Percentiles rank a stretch among this genome's conserved stretches.
Evolutionary conservation across 2,329 filamentous ascomycete genomes (phyloP).

Genomic region (Fusarium anthophilum): DNA sequence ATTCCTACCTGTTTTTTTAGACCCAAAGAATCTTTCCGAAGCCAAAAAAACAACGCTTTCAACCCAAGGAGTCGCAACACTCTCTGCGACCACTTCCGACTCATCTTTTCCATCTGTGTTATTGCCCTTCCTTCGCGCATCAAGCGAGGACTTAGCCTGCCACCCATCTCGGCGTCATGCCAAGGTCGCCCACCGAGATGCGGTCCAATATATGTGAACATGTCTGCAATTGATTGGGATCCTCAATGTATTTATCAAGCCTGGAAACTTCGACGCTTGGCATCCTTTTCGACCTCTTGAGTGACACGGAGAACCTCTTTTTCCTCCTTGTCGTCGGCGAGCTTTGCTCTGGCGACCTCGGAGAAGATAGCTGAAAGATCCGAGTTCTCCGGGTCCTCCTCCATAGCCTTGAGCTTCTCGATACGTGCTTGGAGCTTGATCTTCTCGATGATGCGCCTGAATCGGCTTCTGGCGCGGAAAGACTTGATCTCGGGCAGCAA

Average conservation of each 20-base stretch:
- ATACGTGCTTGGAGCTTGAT: slow-evolving; percentile 97
- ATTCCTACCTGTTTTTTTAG: neutral
- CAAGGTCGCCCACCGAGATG: neutral
- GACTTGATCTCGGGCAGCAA: slow-evolving; percentile 95
- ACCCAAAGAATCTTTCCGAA: neutral
- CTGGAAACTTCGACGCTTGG: slow-evolving; percentile 47
- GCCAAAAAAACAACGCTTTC: slow-evolving; percentile 22
- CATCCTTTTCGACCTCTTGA: slow-evolving; percentile 64
- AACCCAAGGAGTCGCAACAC: slow-evolving; percentile 1
- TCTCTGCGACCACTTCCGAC: neutral
- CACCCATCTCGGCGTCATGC: neutral
- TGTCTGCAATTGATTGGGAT: neutral
- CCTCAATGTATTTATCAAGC: slow-evolving; percentile 1
- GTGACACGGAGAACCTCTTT: slow-evolving; percentile 78
- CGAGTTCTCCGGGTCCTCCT: slow-evolving; percentile 78
- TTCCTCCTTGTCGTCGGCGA: slow-evolving; percentile 79
- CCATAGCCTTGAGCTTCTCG: slow-evolving; percentile 91
- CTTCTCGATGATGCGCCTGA: slow-evolving; percentile 93
- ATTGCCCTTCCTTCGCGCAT: neutral
- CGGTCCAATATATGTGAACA: neutral
- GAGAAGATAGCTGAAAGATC: slow-evolving; percentile 78
- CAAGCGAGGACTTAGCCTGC: neutral
- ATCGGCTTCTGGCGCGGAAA: slow-evolving; percentile 89
- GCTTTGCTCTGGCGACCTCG: slow-evolving; percentile 93
- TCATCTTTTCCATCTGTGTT: neutral